A percentile compares a stretch with the other conserved stretches of the same genome.
Evolutionary conservation across 2,329 filamentous ascomycete species (phyloP).

Genomic region (Colletotrichum viniferum): DNA sequence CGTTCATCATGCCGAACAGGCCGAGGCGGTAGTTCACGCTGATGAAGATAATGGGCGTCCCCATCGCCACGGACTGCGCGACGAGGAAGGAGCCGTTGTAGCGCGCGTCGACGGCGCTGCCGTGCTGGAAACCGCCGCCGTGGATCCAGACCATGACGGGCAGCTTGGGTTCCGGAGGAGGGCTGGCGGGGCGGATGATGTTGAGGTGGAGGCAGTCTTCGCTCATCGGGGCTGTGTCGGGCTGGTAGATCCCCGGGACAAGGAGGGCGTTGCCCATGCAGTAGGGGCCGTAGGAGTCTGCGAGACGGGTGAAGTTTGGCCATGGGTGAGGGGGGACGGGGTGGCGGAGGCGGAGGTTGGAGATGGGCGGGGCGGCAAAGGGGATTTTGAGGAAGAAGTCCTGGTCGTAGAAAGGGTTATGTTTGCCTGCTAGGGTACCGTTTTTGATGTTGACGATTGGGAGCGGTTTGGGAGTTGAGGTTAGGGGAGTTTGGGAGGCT

Average conservation of each 20-base stretch:
- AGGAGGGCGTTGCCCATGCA: slow-evolving; percentile 29
- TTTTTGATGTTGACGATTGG: not conserved
- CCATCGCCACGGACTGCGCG: slow-evolving; percentile 42
- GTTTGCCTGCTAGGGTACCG: not conserved
- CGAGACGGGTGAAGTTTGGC: slow-evolving; percentile 27
- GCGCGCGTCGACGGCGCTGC: slow-evolving; percentile 46
- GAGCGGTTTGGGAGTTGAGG: not conserved
- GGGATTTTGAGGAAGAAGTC: slow-evolving; percentile 54
- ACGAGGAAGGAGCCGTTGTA: slow-evolving; percentile 68
- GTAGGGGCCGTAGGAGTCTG: slow-evolving; percentile 45
- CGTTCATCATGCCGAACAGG: slow-evolving; percentile 49
- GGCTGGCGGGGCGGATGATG: slow-evolving; percentile 24
- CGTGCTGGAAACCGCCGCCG: slow-evolving; percentile 43
- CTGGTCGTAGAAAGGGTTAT: not conserved
- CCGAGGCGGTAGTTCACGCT: slow-evolving; percentile 50
- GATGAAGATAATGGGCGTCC: slow-evolving; percentile 50
- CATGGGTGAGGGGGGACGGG: not conserved
- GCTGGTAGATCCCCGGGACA: not conserved
- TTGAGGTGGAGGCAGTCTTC: slow-evolving; percentile 32
- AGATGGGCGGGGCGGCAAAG: slow-evolving; percentile 38
- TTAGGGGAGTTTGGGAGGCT: not conserved
- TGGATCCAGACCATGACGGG: slow-evolving; percentile 31
- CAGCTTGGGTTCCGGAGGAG: slow-evolving; percentile 14
- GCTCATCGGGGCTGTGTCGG: not conserved
- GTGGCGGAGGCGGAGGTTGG: not conserved